Evolutionary conservation across 1,284 basidiomycete species (phyloP).

Genomic region (Earliella scabrosa): DNA sequence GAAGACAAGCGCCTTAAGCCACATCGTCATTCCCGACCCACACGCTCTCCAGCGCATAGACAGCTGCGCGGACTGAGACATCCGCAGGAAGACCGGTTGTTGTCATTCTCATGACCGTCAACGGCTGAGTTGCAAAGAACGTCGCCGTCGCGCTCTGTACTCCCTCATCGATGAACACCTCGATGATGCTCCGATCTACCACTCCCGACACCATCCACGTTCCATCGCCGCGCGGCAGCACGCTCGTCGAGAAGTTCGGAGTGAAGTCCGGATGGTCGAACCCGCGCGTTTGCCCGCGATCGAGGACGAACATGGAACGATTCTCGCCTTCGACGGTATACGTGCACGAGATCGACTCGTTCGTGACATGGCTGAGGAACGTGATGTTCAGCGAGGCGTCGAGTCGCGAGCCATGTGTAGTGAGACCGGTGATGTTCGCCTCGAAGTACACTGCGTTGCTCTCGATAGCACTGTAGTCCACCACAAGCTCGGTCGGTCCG

Average conservation of each 20-base stretch:
- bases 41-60: neutral
- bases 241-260: conserved; percentile 11
- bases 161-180: conserved; percentile 20
- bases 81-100: conserved; percentile 1
- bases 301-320: conserved; percentile 8
- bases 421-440: conserved; percentile 5
- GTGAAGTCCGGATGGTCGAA: conserved; percentile 18
- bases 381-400: conserved; percentile 15
- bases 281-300: conserved; percentile 13
- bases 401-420: neutral
- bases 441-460: conserved; percentile 18
- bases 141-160: conserved; percentile 13
- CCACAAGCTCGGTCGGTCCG: conserved; percentile 1
- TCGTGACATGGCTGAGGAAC: conserved; percentile 3
- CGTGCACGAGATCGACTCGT: conserved; percentile 16
- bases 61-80: conserved; percentile 10
- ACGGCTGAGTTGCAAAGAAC: conserved; percentile 16
- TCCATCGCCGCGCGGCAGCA: conserved; percentile 8
- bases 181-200: conserved; percentile 18
- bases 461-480: conserved; percentile 10
- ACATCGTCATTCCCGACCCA: neutral
- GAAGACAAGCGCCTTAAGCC: no score
- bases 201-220: conserved; percentile 14
- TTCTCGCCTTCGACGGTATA: conserved; percentile 12
- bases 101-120: conserved; percentile 9